phyloP scores from a whole-genome alignment of 148 eudicot species.

The Rhododendron kiyosumense region DNA sequence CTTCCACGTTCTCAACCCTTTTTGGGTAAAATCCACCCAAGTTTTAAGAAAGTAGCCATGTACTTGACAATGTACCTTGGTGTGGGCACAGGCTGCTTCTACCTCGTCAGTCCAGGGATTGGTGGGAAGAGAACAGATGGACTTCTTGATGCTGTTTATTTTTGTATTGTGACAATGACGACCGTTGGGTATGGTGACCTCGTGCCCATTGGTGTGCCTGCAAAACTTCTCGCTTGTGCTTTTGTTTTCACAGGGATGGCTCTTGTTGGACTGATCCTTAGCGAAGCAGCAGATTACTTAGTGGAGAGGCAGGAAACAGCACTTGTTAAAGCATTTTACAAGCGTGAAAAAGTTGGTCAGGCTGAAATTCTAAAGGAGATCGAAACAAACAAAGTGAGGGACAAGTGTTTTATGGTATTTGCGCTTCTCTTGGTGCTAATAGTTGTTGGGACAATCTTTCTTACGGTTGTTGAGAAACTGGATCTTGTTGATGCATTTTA shows the following conservation, averaged over 20 bases:
- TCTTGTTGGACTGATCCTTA: constrained; percentile 49
- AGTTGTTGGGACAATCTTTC: constrained; percentile 46
- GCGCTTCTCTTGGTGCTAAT: constrained; percentile 45
- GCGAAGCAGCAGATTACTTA: constrained; percentile 74
- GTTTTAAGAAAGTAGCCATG: constrained; percentile 37
- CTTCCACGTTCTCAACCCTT: constrained; percentile 27
- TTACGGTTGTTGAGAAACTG: constrained; percentile 52
- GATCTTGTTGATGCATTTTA: constrained; percentile 68
- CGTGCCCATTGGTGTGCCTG: constrained; percentile 39
- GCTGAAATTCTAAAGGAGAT: constrained; percentile 46
- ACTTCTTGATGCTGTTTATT: constrained; percentile 79
- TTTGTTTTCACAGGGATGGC: constrained; percentile 89
- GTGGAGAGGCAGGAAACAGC: constrained; percentile 76
- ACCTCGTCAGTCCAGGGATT: constrained; percentile 45
- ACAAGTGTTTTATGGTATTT: constrained; percentile 45
- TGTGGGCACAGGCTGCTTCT: constrained; percentile 55
- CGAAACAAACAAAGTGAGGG: constrained; percentile 45
- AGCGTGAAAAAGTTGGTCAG: constrained; percentile 33
- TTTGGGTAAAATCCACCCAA: constrained; percentile 45
- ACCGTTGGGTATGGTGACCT: constrained; percentile 96
- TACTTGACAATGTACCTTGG: constrained; percentile 43
- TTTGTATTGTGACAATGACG: constrained; percentile 87
- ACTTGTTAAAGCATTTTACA: constrained; percentile 49
- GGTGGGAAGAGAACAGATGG: constrained; percentile 56
- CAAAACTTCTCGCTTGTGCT: constrained; percentile 81